These are phyloP conservation scores for Monilinia polystroma DNA, from an alignment of 2,329 filamentous ascomycete species.

Conservation along the genomic window DNA sequence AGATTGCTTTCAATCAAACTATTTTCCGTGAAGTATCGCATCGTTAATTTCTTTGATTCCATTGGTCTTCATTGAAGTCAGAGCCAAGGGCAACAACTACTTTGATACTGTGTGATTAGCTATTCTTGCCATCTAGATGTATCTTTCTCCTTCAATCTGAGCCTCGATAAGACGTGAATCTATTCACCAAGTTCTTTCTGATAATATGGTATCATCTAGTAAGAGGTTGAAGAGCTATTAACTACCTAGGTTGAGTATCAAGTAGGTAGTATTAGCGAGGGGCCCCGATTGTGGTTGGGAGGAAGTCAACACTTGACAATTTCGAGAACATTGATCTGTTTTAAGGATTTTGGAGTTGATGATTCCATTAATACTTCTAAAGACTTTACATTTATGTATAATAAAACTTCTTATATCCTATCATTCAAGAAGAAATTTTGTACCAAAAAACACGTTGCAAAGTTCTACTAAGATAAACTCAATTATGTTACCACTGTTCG, in stretches of 20 bases:
- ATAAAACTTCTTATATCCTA: not conserved
- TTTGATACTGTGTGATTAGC: not conserved
- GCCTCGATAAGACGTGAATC: not conserved
- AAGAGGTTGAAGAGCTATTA: not conserved
- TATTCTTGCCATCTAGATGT: not conserved
- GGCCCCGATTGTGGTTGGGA: constrained; percentile 7
- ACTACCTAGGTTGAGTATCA: not conserved
- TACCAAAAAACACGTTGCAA: not conserved
- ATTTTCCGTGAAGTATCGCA: not conserved
- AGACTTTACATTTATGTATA: not conserved
- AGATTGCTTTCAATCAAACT: not conserved
- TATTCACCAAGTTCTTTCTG: not conserved
- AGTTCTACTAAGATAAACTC: not conserved
- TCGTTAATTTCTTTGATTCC: constrained; percentile 4
- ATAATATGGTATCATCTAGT: not conserved
- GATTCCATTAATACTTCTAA: not conserved
- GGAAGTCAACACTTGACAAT: constrained; percentile 17
- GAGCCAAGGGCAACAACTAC: not conserved
- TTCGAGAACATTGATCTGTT: not conserved
- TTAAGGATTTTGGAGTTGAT: constrained; percentile 3
- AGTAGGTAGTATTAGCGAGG: constrained; percentile 10
- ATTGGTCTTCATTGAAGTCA: constrained; percentile 1
- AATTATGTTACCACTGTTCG: not conserved
- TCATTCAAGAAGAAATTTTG: not conserved
- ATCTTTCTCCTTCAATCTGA: not conserved